Evolutionary conservation across 345 rosid species (phyloP).

Genomic region (Eucalyptus tenuipes): DNA sequence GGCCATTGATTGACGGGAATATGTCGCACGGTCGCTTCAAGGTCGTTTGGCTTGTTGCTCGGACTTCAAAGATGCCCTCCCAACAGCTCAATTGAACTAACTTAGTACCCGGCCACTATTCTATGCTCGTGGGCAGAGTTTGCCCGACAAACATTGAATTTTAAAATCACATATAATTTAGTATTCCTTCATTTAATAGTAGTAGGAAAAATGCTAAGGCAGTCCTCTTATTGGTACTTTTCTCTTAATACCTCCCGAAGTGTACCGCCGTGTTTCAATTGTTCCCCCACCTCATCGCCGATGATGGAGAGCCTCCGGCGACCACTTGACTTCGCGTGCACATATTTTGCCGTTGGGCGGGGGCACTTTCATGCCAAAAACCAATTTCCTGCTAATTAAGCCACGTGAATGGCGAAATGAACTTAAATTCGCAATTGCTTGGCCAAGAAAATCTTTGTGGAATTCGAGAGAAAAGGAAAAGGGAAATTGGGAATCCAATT

Average conservation of each 20-base stretch:
- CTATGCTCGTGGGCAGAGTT: background rate
- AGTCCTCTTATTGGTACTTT: background rate
- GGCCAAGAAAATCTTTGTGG: background rate
- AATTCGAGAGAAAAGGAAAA: background rate
- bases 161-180: background rate
- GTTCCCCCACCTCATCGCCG: background rate
- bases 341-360: background rate
- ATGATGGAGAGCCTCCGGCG: background rate
- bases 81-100: background rate
- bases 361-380: background rate
- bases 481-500: background rate
- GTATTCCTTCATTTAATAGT: background rate
- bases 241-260: too few relatives aligned
- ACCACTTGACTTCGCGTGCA: background rate
- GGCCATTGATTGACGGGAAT: background rate
- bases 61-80: background rate
- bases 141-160: background rate
- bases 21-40: background rate
- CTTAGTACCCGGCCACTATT: background rate
- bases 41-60: background rate
- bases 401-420: background rate
- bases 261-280: background rate
- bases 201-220: background rate
- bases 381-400: background rate
- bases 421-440: background rate